Evolutionary conservation across 495 filamentous ascomycete species (phyloP).

Genomic region (Penicillium salamii): DNA sequence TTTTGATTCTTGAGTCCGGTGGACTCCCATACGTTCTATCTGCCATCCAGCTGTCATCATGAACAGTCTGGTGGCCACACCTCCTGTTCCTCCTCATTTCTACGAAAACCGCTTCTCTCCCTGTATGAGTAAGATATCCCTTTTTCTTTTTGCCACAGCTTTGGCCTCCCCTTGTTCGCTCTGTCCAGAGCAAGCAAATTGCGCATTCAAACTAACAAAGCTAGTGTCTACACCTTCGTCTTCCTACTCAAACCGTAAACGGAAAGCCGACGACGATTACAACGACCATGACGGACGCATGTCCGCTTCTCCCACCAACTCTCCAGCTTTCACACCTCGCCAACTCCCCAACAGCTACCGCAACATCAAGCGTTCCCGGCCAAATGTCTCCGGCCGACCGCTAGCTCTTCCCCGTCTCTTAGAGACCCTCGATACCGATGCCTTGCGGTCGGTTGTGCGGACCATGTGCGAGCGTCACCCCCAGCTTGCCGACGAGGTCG

Average conservation of each 20-base stretch:
- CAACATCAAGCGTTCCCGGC: conserved; percentile 59
- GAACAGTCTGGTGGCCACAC: conserved; percentile 62
- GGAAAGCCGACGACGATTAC: conserved; percentile 82
- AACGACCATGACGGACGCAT: conserved; percentile 71
- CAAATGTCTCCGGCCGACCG: conserved; percentile 73
- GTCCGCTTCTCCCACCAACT: conserved; percentile 79
- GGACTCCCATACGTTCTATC: conserved; percentile 13
- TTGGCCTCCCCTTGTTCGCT: too few species aligned
- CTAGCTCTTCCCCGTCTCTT: conserved; percentile 79
- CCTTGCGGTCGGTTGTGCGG: conserved; percentile 77
- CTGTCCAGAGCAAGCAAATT: too few species aligned
- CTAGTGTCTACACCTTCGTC: conserved; percentile 55
- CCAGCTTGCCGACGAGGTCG: conserved; percentile 69
- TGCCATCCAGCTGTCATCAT: conserved; percentile 50
- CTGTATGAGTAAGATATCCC: conserved; percentile 57
- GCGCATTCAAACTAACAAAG: conserved; percentile 21
- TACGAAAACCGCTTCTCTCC: conserved; percentile 72
- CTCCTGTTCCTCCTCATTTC: conserved; percentile 73
- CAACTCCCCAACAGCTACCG: conserved; percentile 60
- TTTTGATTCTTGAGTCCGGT: conserved; percentile 12
- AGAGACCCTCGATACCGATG: conserved; percentile 82
- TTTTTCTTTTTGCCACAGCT: background rate
- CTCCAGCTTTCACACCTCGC: conserved; percentile 67
- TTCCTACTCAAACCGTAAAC: conserved; percentile 63
- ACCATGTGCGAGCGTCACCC: conserved; percentile 88